Evolutionary conservation across 768 basidiomycete species (phyloP).

Genomic region (Pisolithus tinctorius): DNA sequence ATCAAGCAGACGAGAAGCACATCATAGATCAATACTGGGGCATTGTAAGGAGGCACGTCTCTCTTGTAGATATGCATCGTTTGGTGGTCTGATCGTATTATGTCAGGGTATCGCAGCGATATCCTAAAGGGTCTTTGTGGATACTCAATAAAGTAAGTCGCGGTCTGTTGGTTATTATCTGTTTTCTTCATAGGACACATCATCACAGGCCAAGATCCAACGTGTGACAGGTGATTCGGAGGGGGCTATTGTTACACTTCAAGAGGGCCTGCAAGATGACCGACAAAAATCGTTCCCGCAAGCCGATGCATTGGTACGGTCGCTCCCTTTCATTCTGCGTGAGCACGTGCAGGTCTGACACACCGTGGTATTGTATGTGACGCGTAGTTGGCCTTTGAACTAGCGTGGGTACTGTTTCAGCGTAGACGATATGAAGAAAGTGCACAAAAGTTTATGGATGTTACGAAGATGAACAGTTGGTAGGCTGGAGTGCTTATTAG

Average conservation of each 20-base stretch:
- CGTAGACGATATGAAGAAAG: constrained; percentile 61
- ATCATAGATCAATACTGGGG: constrained; percentile 56
- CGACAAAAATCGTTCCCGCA: constrained; percentile 53
- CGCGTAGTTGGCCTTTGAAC: constrained; percentile 62
- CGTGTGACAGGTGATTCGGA: constrained; percentile 64
- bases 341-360: background rate
- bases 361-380: background rate
- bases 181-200: background rate
- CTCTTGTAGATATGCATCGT: background rate
- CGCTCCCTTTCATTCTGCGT: background rate
- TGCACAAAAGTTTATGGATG: constrained; percentile 55
- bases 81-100: background rate
- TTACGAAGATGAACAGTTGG: constrained; percentile 70
- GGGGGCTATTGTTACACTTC: constrained; percentile 59
- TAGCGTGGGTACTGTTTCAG: constrained; percentile 69
- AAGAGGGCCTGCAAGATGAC: constrained; percentile 49
- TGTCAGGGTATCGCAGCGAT: constrained; percentile 45
- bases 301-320: constrained; percentile 62
- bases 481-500: constrained; percentile 16
- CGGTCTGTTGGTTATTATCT: background rate
- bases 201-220: constrained; percentile 56
- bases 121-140: constrained; percentile 68
- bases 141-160: constrained; percentile 56
- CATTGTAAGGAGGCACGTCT: constrained; percentile 57
- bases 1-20: constrained; percentile 64